Evolutionary conservation across 768 basidiomycete species (phyloP), one percentile per base, ranked within the genome.

Genomic region (Xanthoconium purpureum): DNA sequence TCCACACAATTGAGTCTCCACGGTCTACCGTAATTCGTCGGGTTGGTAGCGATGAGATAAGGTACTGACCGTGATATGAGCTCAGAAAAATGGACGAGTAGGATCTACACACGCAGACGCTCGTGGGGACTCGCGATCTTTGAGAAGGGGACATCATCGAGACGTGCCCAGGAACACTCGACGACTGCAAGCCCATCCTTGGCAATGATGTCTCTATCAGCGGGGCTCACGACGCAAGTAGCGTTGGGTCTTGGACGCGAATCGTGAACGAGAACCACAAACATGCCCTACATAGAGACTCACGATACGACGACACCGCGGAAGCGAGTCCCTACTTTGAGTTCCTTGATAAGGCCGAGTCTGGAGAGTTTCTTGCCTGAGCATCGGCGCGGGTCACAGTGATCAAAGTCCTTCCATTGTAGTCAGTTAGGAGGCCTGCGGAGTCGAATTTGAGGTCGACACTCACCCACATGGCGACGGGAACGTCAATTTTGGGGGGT

Each of bases 1-100:
- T 96, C 94, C 30, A 91, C 95, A 60, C 96, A 98, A 65, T 96
- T 98, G 39, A 99, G 77, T 47, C 88, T 79, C 94, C 94, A 98
- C 0, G 97, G 97, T 70, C 93, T 94, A 11, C 97, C 97, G 63
- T 98, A 99, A 73, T 99, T 99, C 11, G 94, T 94, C 0, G 96
- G 94, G 70, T 99, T 99, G 1, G 94, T 89, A 0, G 97, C 97
- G 43, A 98, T 72, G 18, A 99, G 82, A 69, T 96, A 98, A 0
- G 97, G 97, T 30, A 99, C 96, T 99, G 29, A 45, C 20, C 51
- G 52, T 11, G 46, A 39, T 30, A 12, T 58, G 45, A 61, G 50
- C 28, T 11, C n/a, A 20, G 8, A n/a, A 24, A 9, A 43, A 35
- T 11, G n/a, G 43, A 5, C n/a, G 40, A 46, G 14, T 13, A 48